Conservation (phyloP, 352 stramenopile species). For the Phytophthora citrophthora region DNA sequence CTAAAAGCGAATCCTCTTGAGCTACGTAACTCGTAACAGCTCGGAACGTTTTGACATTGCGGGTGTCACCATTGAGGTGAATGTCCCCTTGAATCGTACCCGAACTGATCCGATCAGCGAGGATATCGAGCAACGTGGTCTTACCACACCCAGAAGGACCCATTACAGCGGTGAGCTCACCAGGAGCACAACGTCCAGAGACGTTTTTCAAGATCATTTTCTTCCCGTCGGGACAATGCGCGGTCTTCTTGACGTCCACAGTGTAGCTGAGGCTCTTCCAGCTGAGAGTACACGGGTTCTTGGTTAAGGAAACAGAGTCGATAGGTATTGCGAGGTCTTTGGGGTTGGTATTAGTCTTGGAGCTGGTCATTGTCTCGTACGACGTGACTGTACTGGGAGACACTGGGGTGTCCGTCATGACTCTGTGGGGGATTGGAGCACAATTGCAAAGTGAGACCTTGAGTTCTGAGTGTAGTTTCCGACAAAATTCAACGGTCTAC, state of each 20-base stretch:
- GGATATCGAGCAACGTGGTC: conserved; percentile 70
- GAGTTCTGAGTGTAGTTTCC: conserved; percentile 10
- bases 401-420: conserved; percentile 13
- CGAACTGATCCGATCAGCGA: conserved; percentile 49
- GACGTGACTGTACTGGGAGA: conserved; percentile 18
- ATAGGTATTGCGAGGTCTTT: conserved; percentile 11
- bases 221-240: conserved; percentile 25
- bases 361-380: conserved; percentile 8
- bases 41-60: conserved; percentile 45
- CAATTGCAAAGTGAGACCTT: conserved; percentile 10
- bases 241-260: conserved; percentile 25
- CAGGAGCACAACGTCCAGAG: conserved; percentile 52
- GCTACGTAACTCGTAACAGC: conserved; percentile 65
- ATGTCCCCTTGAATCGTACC: conserved; percentile 48
- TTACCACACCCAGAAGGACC: conserved; percentile 68
- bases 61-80: conserved; percentile 49
- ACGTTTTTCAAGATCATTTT: conserved; percentile 63
- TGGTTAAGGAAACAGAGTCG: neutral
- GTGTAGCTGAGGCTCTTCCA: conserved; percentile 30
- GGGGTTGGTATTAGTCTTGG: neutral
- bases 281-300: conserved; percentile 26
- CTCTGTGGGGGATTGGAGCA: neutral
- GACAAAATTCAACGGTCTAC: neutral
- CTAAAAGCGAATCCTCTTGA: conserved; percentile 62
- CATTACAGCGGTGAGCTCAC: conserved; percentile 72